Evolutionary conservation across 257 asterid genomes (phyloP), one percentile per base, ranked within the genome.

Genomic region (Plectranthus barbatus): DNA sequence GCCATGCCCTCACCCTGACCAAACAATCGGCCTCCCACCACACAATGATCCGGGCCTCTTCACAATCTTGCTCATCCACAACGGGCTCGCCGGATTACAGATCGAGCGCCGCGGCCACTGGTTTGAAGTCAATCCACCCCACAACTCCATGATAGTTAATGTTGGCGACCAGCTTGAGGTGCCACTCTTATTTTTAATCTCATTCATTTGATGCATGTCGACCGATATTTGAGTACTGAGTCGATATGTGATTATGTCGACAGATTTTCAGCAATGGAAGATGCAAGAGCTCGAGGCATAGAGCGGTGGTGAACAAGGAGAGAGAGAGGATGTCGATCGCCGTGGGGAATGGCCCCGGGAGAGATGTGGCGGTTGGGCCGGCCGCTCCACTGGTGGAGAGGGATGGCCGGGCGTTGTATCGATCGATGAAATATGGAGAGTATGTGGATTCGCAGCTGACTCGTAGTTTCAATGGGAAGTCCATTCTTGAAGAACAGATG

Each of bases 261-360:
- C 68, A 72, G 72, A 65, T 67, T 9, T 66, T 72, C 24, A 75
- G 62, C 34, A 81, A 81, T 9, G 86, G 81, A 42, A 80, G 67
- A 23, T 77, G 58, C 79, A 77, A 77, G 74, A 73, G 81, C 42
- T 74, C 66, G 46, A 54, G 34, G 70, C 86, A 80, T 29, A 69
- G 81, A 34, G 86, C 86, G 0, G 79, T 74, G 0, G 75, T 80
- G 75, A 80, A 72, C 6, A 59, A 67, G 24, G 14, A 67, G 1
- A 44, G 31, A 12, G 76, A 71, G 6, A 72, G 83, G 13, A 42
- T 77, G 44, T 84, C 95, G 6, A 19, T 87, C 1, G 85, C 64
- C 2, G 18, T 80, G 19, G 67, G 81, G 9, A 80, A 82, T 18
- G 93, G 90, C 3, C 90, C 88, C 78, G 6, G 62, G 45, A 37